phyloP scores from a whole-genome alignment of 805 yeast species.

The Ogataea ganodermae region DNA sequence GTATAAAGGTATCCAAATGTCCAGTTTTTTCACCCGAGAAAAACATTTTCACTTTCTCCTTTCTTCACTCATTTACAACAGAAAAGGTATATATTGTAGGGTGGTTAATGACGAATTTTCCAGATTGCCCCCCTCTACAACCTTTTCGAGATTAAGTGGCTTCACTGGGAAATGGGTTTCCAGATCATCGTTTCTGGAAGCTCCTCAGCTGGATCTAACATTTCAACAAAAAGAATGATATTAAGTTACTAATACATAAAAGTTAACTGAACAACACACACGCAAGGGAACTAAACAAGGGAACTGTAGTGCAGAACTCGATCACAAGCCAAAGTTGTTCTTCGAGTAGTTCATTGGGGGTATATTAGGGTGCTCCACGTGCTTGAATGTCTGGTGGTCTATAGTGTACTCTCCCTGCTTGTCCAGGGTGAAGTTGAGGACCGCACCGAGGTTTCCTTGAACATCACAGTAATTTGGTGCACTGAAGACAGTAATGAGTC shows the following conservation, averaged over 20 bases:
- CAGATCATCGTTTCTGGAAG: constrained; percentile 8
- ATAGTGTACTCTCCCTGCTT: constrained; percentile 50
- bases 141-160: constrained; percentile 34
- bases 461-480: constrained; percentile 98
- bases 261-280: not conserved
- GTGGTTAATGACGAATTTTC: constrained; percentile 35
- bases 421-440: constrained; percentile 63
- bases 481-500: constrained; percentile 89
- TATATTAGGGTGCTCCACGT: constrained; percentile 86
- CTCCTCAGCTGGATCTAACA: constrained; percentile 18
- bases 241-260: constrained; percentile 9
- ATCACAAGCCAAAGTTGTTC: constrained; percentile 42
- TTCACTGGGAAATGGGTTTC: constrained; percentile 5
- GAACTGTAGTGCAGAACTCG: not conserved
- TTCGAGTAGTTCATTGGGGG: constrained; percentile 92
- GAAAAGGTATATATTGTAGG: constrained; percentile 43
- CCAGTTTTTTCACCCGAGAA: constrained; percentile 5
- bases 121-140: constrained; percentile 44
- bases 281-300: not conserved
- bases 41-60: constrained; percentile 17
- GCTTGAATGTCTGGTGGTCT: constrained; percentile 63
- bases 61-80: constrained; percentile 33
- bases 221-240: constrained; percentile 1
- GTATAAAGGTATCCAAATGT: not conserved
- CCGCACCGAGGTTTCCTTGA: constrained; percentile 89